Conservation (phyloP, 257 asterid species). For the Nicotiana noctiflora region DNA sequence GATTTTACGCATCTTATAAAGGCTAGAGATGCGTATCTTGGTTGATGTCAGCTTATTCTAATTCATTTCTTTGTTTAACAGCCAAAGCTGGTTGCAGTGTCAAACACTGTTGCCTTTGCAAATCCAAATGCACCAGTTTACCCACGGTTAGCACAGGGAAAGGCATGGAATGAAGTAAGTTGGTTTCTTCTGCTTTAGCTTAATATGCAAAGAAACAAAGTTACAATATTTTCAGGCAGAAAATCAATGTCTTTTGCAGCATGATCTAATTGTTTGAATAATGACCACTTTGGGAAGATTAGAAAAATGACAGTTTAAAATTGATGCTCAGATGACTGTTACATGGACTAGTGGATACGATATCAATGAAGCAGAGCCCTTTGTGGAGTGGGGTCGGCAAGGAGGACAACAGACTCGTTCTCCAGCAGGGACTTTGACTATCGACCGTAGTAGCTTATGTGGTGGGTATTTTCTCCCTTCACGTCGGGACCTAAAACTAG, state of each 20-base stretch:
- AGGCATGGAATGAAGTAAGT: constrained; percentile 83
- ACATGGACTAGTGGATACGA: constrained; percentile 96
- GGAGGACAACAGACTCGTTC: constrained; percentile 50
- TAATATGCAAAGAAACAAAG: background rate
- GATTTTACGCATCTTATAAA: background rate
- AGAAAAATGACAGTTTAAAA: constrained; percentile 1
- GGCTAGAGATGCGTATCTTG: background rate
- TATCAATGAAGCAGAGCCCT: constrained; percentile 54
- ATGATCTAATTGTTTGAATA: background rate
- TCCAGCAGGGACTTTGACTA: constrained; percentile 78
- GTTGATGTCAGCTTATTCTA: background rate
- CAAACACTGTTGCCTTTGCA: constrained; percentile 55
- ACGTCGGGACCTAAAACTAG: background rate
- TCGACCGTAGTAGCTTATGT: constrained; percentile 78
- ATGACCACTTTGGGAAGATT: background rate
- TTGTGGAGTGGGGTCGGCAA: constrained; percentile 80
- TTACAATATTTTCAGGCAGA: background rate
- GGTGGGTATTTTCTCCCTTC: constrained; percentile 40
- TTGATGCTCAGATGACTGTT: constrained; percentile 69
- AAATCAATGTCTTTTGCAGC: background rate
- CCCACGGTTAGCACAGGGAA: constrained; percentile 96
- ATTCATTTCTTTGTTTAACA: constrained; percentile 20
- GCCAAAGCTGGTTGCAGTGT: constrained; percentile 82
- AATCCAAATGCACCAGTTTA: constrained; percentile 90
- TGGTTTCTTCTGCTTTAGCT: background rate